Percentiles rank a stretch among this genome's conserved stretches.
Conservation (phyloP, 2,329 filamentous ascomycete genomes). For the Claviceps sp. region DNA sequence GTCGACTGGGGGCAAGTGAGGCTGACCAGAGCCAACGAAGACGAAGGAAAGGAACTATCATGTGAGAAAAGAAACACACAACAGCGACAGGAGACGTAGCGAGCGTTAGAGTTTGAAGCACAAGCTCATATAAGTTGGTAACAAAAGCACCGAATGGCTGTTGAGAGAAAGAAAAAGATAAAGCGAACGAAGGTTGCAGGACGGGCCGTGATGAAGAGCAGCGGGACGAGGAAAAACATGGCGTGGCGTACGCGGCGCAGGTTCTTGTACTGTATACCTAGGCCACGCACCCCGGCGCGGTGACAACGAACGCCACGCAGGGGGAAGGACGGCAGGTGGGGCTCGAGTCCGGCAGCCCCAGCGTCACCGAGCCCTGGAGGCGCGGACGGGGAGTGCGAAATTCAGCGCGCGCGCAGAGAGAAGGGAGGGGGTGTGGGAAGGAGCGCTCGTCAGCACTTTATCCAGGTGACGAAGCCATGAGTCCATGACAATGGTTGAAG, state of each 20-base stretch:
- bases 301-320: constrained; percentile 1
- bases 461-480: too few species aligned
- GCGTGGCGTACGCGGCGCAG: not conserved
- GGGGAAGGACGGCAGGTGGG: not conserved
- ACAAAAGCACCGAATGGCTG: constrained; percentile 1
- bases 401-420: not conserved
- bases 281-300: constrained; percentile 1
- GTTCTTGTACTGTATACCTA: not conserved
- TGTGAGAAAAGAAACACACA: not conserved
- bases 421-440: not conserved
- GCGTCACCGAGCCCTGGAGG: not conserved
- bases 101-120: not conserved
- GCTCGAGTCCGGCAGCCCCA: not conserved
- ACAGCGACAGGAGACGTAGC: constrained; percentile 2
- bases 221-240: not conserved
- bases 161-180: not conserved
- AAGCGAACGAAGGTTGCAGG: constrained; percentile 1
- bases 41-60: not conserved
- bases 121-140: not conserved
- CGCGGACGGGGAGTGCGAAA: not conserved
- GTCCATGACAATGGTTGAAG: too few species aligned
- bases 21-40: not conserved
- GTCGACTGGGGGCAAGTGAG: not conserved
- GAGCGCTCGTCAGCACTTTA: too few species aligned
- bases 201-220: constrained; percentile 2